Base-by-base conservation (phyloP, 2,329 filamentous ascomycete genomes). In the Zalaria sp. region DNA sequence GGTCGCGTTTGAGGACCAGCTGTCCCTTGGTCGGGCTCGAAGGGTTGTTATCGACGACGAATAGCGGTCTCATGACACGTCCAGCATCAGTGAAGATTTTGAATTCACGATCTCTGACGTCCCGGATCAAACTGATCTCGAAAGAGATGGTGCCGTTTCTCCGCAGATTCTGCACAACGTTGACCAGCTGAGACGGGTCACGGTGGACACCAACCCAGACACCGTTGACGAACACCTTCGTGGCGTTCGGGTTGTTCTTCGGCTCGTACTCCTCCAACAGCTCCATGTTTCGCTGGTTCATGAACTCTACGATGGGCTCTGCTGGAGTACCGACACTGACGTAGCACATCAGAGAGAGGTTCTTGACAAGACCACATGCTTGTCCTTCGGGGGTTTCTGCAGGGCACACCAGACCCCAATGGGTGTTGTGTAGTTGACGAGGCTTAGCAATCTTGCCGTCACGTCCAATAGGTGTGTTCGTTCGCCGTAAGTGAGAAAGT, bases 391-490 rank as follows among this genome's bases (percentile, higher is more conserved):
- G 91, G 10, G 91, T 98, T 61, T 98, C 91, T 27, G 91, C 89
- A 27, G 91, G 91, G 61, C 91, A 98, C 11, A 98, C 89, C 53
- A 96, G 68, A 48, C 91, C 91, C 91, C 91, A 98, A 59, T 98
- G 91, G 5, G 89, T 96, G 63, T 96, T 96, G 70, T 98, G 91
- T 49, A 98, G 73, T 65, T 98, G 93, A 46, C 91, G 83, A 34
- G 91, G 91, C 63, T 98, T 98, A 34, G 93, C 93, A 51, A 98
- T 83, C 64, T 98, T 98, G 51, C 91, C 93, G 63, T 98, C 93
- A 67, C 93, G 79, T 47, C 93, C 91, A 49, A 98, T 93, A 1
- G 91, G 91, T 0, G 93, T 98, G 61, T 98, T 98, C 41, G 93
- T 98, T 56, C 91, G 81, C 54, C 93, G 81, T 64, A 98, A 74